Evolutionary conservation across 805 yeast genomes (phyloP).

Genomic region (Scheffersomyces coipomensis): DNA sequence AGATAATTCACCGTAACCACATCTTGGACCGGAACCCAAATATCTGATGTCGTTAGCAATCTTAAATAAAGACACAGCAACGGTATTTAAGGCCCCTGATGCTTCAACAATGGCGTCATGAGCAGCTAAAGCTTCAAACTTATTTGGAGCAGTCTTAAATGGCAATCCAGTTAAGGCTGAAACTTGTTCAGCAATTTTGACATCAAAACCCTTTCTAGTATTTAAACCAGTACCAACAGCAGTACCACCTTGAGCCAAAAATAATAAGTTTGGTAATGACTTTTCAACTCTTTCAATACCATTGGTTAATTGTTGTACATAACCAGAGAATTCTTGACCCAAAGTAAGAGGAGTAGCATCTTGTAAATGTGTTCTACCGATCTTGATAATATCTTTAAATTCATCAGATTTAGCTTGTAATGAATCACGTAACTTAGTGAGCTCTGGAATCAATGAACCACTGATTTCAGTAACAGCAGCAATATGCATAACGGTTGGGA

Average conservation of each 20-base stretch:
- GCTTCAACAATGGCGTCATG: conserved; percentile 98
- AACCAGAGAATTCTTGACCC: conserved; percentile 98
- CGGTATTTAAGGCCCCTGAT: conserved; percentile 93
- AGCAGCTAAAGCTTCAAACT: conserved; percentile 98
- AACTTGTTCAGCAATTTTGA: conserved; percentile 82
- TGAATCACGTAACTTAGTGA: conserved; percentile 75
- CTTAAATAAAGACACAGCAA: conserved; percentile 90
- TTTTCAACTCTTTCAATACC: conserved; percentile 86
- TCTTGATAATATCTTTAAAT: conserved; percentile 87
- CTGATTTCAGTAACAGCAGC: conserved; percentile 93
- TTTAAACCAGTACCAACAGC: conserved; percentile 99
- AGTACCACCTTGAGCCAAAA: conserved; percentile 98
- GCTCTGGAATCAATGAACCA: conserved; percentile 72
- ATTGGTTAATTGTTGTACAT: conserved; percentile 87
- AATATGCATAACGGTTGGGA: conserved; percentile 99
- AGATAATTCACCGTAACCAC: conserved; percentile 95
- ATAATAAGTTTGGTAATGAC: conserved; percentile 71
- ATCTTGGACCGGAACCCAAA: conserved; percentile 98
- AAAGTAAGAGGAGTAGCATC: conserved; percentile 98
- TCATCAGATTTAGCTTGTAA: conserved; percentile 75
- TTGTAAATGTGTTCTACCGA: conserved; percentile 98
- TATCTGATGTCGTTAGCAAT: conserved; percentile 98
- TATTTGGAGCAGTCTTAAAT: conserved; percentile 95
- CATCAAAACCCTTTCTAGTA: conserved; percentile 88
- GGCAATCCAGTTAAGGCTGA: conserved; percentile 82